Evolutionary conservation across 371 early-diverging fungal species (phyloP).

Genomic region (Gilbertella persicaria): DNA sequence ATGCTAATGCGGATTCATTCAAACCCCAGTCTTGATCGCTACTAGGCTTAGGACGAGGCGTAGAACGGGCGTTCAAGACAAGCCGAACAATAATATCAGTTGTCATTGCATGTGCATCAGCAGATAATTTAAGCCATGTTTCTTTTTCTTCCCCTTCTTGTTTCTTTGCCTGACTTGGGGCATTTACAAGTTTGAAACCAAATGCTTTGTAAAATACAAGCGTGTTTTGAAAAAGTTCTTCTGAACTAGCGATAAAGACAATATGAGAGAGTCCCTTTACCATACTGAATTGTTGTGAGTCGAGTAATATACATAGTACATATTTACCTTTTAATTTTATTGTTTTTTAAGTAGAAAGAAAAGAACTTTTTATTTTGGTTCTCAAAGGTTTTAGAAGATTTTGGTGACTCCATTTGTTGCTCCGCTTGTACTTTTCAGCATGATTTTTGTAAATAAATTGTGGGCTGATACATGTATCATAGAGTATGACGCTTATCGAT

Average conservation of each 20-base stretch:
- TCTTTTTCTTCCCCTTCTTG: constrained; percentile 8
- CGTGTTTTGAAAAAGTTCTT: constrained; percentile 17
- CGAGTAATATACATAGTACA: too few species aligned
- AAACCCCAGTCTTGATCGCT: constrained; percentile 22
- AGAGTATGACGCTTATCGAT: too few species aligned
- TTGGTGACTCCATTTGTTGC: too few species aligned
- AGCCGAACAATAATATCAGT: constrained; percentile 25
- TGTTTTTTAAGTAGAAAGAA: too few species aligned
- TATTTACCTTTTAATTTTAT: too few species aligned
- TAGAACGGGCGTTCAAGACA: constrained; percentile 4
- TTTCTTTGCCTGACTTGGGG: constrained; percentile 7
- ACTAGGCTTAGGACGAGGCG: constrained; percentile 2
- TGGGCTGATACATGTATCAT: too few species aligned
- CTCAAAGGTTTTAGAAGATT: too few species aligned
- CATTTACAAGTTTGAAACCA: constrained; percentile 20
- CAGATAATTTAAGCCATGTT: constrained; percentile 23
- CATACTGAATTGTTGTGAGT: too few species aligned
- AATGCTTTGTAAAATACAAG: constrained; percentile 27
- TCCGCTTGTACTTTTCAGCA: too few species aligned
- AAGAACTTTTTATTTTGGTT: too few species aligned
- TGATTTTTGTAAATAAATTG: too few species aligned
- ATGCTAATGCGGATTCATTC: constrained; percentile 19
- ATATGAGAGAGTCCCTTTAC: constrained; percentile 34
- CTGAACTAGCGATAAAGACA: constrained; percentile 17
- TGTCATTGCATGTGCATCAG: constrained; percentile 23